Base-by-base conservation (phyloP, 2,329 filamentous ascomycete genomes). In the Exophiala calicioides region DNA sequence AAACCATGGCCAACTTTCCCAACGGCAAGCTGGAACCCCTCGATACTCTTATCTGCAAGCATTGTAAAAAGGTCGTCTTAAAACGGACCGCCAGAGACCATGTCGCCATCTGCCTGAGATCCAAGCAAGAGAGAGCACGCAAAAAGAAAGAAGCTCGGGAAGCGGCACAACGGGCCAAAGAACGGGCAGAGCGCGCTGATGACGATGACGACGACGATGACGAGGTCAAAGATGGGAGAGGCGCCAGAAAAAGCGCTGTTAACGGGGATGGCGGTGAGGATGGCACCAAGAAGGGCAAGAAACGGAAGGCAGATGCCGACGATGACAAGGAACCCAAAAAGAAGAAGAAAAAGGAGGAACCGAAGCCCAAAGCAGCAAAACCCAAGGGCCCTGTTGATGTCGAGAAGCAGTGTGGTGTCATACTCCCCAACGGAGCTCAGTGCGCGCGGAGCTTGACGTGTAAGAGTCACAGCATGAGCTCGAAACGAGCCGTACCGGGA, bases 401-500 rank as follows among this genome's bases (percentile, higher is more conserved):
- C 15, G 90, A 95, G 71, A 82, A 86, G 60, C 90, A 96, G 70
- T 96, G 90, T 62, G 90, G 90, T 76, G 90, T 96, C 27, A 77
- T 85, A 16, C 74, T 95, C 45, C 80, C 87, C 0, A 95, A 95
- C 62, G 89, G 90, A 1, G 86, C 88, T 50, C 86, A 86, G 44
- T 96, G 90, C 65, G 90, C 90, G 8, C 77, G 90, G 45, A 94
- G 88, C 3, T 70, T 96, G 48, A 96, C 90, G 0, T 96, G 90
- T 75, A 96, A 96, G 70, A 91, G 86, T 50, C 90, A 96, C 57
- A 85, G 80, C n/a, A 95, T 96, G 90, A 90, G 90, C 8, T 86
- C 90, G 4, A 96, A 96, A 69, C 79, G 90, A 58, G 86, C 86
- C 1, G 90, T 96, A 3, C 86, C 88, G 4, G 90, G 90, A 1